These are phyloP conservation scores for Ganoderma sinense DNA, from an alignment of 1,284 basidiomycete species.

Conservation along the genomic window DNA sequence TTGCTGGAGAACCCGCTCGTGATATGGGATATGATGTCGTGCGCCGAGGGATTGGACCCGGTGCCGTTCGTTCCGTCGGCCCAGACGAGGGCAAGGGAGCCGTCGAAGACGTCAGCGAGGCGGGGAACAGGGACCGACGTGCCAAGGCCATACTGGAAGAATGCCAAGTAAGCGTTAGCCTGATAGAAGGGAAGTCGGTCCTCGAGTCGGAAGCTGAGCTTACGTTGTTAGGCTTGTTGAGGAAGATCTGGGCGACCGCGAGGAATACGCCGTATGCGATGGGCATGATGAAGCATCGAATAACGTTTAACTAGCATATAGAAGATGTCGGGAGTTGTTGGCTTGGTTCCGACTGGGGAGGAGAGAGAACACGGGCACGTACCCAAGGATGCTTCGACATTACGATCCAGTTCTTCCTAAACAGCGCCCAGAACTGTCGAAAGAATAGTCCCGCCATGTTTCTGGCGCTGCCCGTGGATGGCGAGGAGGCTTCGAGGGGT, in stretches of 20 bases:
- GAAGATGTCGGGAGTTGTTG: background rate
- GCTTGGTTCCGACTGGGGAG: background rate
- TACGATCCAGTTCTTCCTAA: slow-evolving; percentile 82
- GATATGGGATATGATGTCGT: slow-evolving; percentile 64
- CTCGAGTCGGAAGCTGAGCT: slow-evolving; percentile 30
- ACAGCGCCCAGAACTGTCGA: slow-evolving; percentile 68
- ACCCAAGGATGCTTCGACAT: slow-evolving; percentile 70
- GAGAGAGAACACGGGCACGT: slow-evolving; percentile 10
- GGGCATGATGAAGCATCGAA: slow-evolving; percentile 74
- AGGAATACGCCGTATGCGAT: slow-evolving; percentile 76
- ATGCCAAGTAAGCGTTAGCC: background rate
- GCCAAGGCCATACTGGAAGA: slow-evolving; percentile 68
- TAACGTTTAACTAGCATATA: slow-evolving; percentile 60
- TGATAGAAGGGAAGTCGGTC: slow-evolving; percentile 4
- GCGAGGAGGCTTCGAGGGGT: background rate
- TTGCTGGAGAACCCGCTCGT: slow-evolving; percentile 54
- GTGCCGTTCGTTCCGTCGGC: slow-evolving; percentile 65
- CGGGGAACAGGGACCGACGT: slow-evolving; percentile 56
- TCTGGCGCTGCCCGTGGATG: background rate
- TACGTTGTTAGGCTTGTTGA: slow-evolving; percentile 63
- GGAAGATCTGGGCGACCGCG: slow-evolving; percentile 66
- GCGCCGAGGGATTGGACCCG: slow-evolving; percentile 53
- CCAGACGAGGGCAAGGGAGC: slow-evolving; percentile 66
- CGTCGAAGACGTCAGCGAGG: slow-evolving; percentile 59
- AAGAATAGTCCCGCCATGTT: slow-evolving; percentile 51